A percentile compares a stretch with the other conserved stretches of the same genome.
phyloP scores from a whole-genome alignment of 805 yeast species.

The Tetrapisispora taiwanensis region DNA sequence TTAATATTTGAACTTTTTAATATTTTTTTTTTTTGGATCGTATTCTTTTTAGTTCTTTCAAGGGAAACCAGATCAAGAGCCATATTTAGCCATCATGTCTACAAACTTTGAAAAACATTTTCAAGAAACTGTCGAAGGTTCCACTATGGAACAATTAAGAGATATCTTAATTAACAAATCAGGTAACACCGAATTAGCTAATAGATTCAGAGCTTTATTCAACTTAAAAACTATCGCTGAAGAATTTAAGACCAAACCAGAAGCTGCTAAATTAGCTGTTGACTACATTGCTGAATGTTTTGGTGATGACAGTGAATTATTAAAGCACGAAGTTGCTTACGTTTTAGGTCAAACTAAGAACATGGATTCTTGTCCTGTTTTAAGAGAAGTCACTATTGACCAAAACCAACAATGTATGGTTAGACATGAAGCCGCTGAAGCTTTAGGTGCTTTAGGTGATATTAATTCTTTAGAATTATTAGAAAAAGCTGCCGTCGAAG shows the following conservation, averaged over 20 bases:
- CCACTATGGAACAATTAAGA: slow-evolving; percentile 54
- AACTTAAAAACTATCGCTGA: slow-evolving; percentile 79
- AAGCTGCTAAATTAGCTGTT: slow-evolving; percentile 55
- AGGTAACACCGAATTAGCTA: slow-evolving; percentile 55
- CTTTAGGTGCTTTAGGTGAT: slow-evolving; percentile 92
- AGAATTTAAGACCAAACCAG: slow-evolving; percentile 45
- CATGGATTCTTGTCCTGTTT: slow-evolving; percentile 60
- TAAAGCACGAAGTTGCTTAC: slow-evolving; percentile 96
- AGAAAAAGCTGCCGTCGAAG: slow-evolving; percentile 52
- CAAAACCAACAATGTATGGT: slow-evolving; percentile 83
- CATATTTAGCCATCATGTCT: slow-evolving; percentile 17
- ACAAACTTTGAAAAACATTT: slow-evolving; percentile 30
- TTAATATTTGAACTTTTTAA: too few species aligned
- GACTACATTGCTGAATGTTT: slow-evolving; percentile 81
- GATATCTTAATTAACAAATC: slow-evolving; percentile 53
- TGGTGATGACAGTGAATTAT: slow-evolving; percentile 68
- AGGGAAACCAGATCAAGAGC: not conserved
- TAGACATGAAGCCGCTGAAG: slow-evolving; percentile 99
- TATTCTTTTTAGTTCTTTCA: too few species aligned
- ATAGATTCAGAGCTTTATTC: slow-evolving; percentile 89
- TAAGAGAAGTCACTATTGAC: slow-evolving; percentile 61
- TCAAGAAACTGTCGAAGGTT: slow-evolving; percentile 30
- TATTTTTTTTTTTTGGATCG: too few species aligned
- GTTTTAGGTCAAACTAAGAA: slow-evolving; percentile 94
- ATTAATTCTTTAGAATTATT: slow-evolving; percentile 57